phyloP scores from a whole-genome alignment of 306 rosid species.

The Inga oerstediana region DNA sequence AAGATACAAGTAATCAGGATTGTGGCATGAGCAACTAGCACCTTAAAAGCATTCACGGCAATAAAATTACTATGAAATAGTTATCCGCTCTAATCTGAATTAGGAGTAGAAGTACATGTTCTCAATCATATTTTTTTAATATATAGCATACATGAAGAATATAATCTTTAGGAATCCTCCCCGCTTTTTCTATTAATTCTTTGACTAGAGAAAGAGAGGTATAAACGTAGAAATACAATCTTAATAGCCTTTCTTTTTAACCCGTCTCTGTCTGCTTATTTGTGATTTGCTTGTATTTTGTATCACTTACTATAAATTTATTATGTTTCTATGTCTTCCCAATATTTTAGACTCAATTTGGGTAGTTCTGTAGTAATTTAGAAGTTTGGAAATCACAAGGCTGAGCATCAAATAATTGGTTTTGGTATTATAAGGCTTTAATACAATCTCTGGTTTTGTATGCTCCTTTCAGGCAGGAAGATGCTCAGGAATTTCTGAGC shows the following conservation, averaged over 20 bases:
- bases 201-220: not conserved
- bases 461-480: constrained; percentile 81
- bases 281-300: constrained; percentile 6
- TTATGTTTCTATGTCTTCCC: not conserved
- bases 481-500: constrained; percentile 97
- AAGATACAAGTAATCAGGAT: not conserved
- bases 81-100: not conserved
- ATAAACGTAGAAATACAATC: constrained; percentile 5
- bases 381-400: constrained; percentile 13
- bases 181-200: no score
- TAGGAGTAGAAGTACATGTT: not conserved
- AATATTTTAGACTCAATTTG: not conserved
- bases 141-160: not conserved
- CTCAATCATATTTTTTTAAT: not conserved
- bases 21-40: constrained; percentile 12
- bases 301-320: constrained; percentile 2
- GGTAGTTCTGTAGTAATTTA: constrained; percentile 12
- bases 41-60: constrained; percentile 12
- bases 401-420: constrained; percentile 3
- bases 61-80: constrained; percentile 8
- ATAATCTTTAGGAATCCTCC: not conserved
- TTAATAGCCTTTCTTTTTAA: not conserved
- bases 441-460: constrained; percentile 23
- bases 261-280: not conserved
- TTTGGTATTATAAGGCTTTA: constrained; percentile 1